These are phyloP conservation scores for Vaccinium myrtillus DNA, from an alignment of 148 eudicot species.

Conservation along the genomic window DNA sequence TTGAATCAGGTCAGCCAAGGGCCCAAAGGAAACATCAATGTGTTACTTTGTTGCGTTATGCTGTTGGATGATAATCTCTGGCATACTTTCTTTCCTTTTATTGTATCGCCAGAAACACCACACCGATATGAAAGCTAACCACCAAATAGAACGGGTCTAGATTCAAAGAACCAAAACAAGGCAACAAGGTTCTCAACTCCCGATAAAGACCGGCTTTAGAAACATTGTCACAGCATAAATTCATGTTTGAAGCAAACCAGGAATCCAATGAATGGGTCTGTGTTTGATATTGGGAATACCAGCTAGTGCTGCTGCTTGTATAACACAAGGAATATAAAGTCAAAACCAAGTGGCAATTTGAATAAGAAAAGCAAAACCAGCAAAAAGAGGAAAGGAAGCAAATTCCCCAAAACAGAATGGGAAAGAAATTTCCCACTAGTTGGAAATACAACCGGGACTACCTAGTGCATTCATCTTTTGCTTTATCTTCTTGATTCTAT, in stretches of 20 bases:
- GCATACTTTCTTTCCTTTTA: background rate
- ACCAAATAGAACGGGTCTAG: background rate
- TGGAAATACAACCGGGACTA: constrained; percentile 18
- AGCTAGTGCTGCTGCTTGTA: constrained; percentile 9
- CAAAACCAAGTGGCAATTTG: background rate
- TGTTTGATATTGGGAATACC: background rate
- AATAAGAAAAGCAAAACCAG: background rate
- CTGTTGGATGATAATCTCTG: background rate
- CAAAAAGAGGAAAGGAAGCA: background rate
- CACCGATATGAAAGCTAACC: background rate
- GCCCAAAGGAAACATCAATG: background rate
- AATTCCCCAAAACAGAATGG: constrained; percentile 13
- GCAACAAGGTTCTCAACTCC: background rate
- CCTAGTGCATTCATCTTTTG: constrained; percentile 30
- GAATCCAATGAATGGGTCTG: constrained; percentile 8
- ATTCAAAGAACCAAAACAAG: background rate
- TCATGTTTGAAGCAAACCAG: background rate
- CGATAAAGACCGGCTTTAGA: background rate
- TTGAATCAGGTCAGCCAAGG: background rate
- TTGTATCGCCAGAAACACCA: background rate
- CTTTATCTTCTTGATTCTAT: constrained; percentile 37
- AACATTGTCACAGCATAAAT: background rate
- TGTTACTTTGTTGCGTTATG: background rate
- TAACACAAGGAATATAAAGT: constrained; percentile 1
- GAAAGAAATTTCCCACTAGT: constrained; percentile 21